Evolutionary conservation across 371 early-diverging fungal genomes (phyloP).

Genomic region (Caulochytrium protostelioides): DNA sequence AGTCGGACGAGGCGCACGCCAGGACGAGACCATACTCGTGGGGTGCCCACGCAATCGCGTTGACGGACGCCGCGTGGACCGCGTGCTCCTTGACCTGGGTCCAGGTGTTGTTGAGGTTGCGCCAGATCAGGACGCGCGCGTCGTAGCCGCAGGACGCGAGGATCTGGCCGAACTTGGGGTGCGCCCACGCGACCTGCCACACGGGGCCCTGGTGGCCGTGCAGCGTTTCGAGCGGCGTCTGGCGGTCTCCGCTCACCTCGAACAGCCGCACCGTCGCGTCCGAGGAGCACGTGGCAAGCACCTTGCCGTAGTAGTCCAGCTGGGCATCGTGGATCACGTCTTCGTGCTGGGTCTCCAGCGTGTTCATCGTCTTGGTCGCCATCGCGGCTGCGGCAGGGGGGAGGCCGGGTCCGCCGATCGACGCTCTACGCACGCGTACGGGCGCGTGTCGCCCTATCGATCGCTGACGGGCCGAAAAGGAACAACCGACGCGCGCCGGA

Average conservation of each 20-base stretch:
- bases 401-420: too few relatives aligned
- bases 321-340: slow-evolving; percentile 96
- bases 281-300: slow-evolving; percentile 89
- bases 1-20: slow-evolving; percentile 89
- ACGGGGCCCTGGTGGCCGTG: slow-evolving; percentile 88
- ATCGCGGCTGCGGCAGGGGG: too few relatives aligned
- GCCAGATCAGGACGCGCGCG: slow-evolving; percentile 81
- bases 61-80: slow-evolving; percentile 74
- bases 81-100: slow-evolving; percentile 71
- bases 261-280: slow-evolving; percentile 86
- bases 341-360: slow-evolving; percentile 78
- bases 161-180: slow-evolving; percentile 87
- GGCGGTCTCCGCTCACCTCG: slow-evolving; percentile 61
- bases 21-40: slow-evolving; percentile 86
- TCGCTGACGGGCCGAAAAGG: too few relatives aligned
- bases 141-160: slow-evolving; percentile 93
- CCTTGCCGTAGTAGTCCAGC: slow-evolving; percentile 90
- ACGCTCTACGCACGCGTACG: too few relatives aligned
- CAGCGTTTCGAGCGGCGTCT: slow-evolving; percentile 52
- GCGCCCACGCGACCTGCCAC: slow-evolving; percentile 99
- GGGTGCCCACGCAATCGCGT: slow-evolving; percentile 88
- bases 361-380: too few relatives aligned
- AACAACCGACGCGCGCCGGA: too few relatives aligned
- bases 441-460: too few relatives aligned
- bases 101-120: slow-evolving; percentile 66